These are phyloP conservation scores for Suillus occidentalis DNA, from an alignment of 768 basidiomycete genomes.

Conservation along the genomic window DNA sequence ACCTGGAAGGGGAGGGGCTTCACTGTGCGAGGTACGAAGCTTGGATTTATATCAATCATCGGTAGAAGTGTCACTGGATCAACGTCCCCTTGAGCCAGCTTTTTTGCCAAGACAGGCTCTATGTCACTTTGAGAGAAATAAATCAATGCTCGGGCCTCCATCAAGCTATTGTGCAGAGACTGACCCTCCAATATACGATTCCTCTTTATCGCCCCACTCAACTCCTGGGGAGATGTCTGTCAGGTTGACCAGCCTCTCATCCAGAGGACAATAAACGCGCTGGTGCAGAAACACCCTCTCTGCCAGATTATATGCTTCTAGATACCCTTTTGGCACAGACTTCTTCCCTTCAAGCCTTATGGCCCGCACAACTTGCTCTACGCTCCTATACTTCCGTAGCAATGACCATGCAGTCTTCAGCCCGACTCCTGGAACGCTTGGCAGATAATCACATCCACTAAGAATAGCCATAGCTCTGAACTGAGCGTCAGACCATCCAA, in stretches of 20 bases:
- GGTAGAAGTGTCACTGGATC: conserved; percentile 68
- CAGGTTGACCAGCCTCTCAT: conserved; percentile 67
- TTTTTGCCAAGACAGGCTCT: conserved; percentile 60
- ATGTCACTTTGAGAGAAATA: conserved; percentile 50
- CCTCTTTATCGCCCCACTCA: conserved; percentile 56
- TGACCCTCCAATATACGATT: conserved; percentile 74
- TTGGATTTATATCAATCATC: conserved; percentile 79
- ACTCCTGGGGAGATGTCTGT: conserved; percentile 54
- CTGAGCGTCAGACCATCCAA: conserved; percentile 87
- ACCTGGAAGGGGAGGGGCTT: conserved; percentile 41
- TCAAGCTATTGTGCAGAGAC: conserved; percentile 14
- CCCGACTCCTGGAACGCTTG: conserved; percentile 88
- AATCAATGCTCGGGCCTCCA: conserved; percentile 2
- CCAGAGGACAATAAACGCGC: conserved; percentile 80
- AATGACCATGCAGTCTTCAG: conserved; percentile 89
- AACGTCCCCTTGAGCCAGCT: conserved; percentile 64
- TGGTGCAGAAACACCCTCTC: conserved; percentile 94
- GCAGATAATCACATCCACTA: conserved; percentile 90
- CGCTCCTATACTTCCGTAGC: conserved; percentile 81
- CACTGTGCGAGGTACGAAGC: conserved; percentile 53
- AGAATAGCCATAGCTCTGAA: conserved; percentile 94
- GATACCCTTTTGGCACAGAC: conserved; percentile 73
- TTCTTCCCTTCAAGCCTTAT: conserved; percentile 84
- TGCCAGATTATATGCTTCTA: conserved; percentile 72
- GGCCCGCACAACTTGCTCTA: conserved; percentile 77